A percentile compares a stretch with the other conserved stretches of the same genome.
These are phyloP conservation scores for Sarocladiaceae sp. DNA, from an alignment of 2,329 filamentous ascomycete species.

Conservation along the genomic window DNA sequence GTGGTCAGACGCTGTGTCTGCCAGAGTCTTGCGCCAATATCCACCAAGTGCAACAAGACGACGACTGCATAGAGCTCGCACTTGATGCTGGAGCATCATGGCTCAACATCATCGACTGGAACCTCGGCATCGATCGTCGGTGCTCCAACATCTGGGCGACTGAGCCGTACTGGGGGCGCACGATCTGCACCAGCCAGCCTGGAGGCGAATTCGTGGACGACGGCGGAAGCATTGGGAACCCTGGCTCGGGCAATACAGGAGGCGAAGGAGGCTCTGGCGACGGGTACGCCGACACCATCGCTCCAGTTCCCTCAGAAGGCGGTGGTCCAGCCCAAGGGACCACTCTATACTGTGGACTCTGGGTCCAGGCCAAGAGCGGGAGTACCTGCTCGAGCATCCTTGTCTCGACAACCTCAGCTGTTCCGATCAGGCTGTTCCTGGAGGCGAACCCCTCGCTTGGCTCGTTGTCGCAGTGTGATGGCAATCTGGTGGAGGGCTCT, in stretches of 20 bases:
- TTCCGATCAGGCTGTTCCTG: background rate
- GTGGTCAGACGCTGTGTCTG: constrained; percentile 14
- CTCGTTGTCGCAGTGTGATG: background rate
- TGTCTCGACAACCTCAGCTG: background rate
- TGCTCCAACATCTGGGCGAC: constrained; percentile 12
- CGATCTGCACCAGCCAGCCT: constrained; percentile 12
- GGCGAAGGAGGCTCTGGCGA: constrained; percentile 1
- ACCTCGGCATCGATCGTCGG: constrained; percentile 11
- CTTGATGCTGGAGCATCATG: constrained; percentile 6
- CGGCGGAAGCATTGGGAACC: background rate
- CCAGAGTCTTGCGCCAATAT: constrained; percentile 11
- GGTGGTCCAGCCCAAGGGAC: background rate
- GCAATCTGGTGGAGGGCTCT: background rate
- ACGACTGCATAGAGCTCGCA: constrained; percentile 10
- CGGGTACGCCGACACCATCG: background rate
- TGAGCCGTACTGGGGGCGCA: constrained; percentile 13
- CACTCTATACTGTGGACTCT: background rate
- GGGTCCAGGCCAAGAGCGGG: background rate
- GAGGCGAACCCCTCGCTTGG: background rate
- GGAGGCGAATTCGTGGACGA: constrained; percentile 7
- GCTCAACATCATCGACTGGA: constrained; percentile 9
- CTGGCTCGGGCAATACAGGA: background rate
- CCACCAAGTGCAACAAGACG: too few species aligned
- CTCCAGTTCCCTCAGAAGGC: background rate
- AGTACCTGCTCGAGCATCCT: background rate